Evolutionary conservation across 2,329 filamentous ascomycete genomes (phyloP), one percentile per base, ranked within the genome.

Genomic region (Paradendryphiella salina): DNA sequence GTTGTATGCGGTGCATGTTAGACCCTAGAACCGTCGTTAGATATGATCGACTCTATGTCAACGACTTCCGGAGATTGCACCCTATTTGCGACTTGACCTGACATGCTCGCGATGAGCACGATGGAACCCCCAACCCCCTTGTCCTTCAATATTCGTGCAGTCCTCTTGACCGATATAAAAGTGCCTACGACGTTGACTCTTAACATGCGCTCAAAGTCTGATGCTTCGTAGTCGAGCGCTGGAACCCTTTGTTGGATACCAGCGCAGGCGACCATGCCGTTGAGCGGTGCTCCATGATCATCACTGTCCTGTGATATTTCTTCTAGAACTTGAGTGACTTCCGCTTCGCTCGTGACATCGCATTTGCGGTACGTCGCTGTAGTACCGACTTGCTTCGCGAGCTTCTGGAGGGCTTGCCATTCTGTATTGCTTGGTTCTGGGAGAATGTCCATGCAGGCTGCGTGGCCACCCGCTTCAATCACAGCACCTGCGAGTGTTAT

Each of bases 81-180:
- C 44, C 54, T 36, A 23, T 57, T 57, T n/a, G 54, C 54, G 23
- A 57, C 36, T 28, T 57, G 52, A 10, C 54, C 54, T 6, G 50
- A 54, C 54, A 57, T 57, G 20, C 45, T 50, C 4, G 54, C 54
- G 18, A 89, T 85, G 64, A 89, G 73, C 11, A 83, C 82, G 52
- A 89, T 82, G 66, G 83, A 87, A 0, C 85, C 85, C 5, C 77
- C 75, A 20, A 75, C 69, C 6, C 74, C 71, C 21, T 82, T 77
- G 42, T 80, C 79, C 17, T 85, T 76, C 81, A 89, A 85, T 70
- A 70, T 64, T 8, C 59, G 60, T 1, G 70, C 69, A 11, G 62
- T 65, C 20, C 63, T 59, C 56, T 72, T 71, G 2, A 69, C 70
- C 4, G 67, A 62, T 33, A 73, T 64, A 29, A 73, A 74, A 0